Percentiles rank a stretch among this genome's conserved stretches.
These are phyloP conservation scores for Mitragyna speciosa DNA, from an alignment of 257 asterid species.

Conservation along the genomic window DNA sequence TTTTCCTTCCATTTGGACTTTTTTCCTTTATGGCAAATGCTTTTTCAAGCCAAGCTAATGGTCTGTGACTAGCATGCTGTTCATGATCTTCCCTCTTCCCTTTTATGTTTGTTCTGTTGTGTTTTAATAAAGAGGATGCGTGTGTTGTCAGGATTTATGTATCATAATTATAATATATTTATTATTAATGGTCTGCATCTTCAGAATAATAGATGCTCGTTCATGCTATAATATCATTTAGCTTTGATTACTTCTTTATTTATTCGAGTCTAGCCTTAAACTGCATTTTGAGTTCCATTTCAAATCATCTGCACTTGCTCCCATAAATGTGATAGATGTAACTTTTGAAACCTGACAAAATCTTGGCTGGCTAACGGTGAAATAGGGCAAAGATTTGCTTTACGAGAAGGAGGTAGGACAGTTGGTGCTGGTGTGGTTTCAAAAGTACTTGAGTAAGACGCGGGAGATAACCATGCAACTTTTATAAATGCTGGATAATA, in stretches of 20 bases:
- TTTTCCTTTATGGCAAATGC: no score
- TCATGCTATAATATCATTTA: not conserved
- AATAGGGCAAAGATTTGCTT: constrained; percentile 93
- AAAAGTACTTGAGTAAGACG: constrained; percentile 39
- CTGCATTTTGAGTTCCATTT: not conserved
- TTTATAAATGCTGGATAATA: not conserved
- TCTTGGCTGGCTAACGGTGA: not conserved
- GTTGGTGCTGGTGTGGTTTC: constrained; percentile 98
- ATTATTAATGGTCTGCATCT: not conserved
- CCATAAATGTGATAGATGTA: not conserved
- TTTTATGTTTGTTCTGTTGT: not conserved
- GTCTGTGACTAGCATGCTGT: not conserved
- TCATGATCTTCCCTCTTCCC: not conserved
- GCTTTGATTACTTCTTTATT: not conserved
- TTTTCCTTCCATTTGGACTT: not conserved
- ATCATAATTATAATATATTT: no score
- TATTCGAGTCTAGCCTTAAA: not conserved
- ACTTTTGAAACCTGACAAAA: not conserved
- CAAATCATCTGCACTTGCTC: not conserved
- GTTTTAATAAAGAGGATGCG: not conserved
- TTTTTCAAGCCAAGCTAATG: not conserved
- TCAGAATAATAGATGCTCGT: not conserved
- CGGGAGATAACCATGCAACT: not conserved
- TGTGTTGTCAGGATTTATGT: not conserved
- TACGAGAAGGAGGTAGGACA: constrained; percentile 94